phyloP scores from a whole-genome alignment of 1,139 yeast genomes.

The Blastobotrys ciferrii region DNA sequence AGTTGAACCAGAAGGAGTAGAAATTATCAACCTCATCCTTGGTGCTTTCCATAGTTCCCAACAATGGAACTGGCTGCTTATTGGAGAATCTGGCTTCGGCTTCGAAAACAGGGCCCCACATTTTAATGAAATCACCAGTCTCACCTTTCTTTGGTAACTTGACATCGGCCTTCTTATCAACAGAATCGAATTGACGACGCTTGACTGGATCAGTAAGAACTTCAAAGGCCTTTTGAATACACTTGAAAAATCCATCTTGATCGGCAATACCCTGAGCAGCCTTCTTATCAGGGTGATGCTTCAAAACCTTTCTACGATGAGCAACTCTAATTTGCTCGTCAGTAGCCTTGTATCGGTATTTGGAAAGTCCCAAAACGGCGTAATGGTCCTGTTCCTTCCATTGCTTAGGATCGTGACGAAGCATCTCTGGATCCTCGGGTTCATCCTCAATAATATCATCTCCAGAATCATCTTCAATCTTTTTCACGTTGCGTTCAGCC shows the following conservation, averaged over 20 bases:
- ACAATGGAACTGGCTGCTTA: conserved; percentile 79
- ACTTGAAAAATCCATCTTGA: conserved; percentile 97
- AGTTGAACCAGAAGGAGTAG: conserved; percentile 89
- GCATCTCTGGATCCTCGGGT: conserved; percentile 68
- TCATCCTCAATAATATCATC: conserved; percentile 79
- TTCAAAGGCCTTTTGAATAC: conserved; percentile 95
- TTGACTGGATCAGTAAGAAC: conserved; percentile 78
- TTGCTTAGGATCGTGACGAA: conserved; percentile 91
- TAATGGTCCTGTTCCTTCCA: conserved; percentile 97
- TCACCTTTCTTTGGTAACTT: conserved; percentile 63
- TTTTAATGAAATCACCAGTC: conserved; percentile 71
- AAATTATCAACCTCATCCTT: conserved; percentile 86
- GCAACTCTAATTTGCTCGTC: conserved; percentile 95
- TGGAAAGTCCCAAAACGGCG: conserved; percentile 91
- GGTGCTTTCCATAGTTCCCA: conserved; percentile 67
- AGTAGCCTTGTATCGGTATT: conserved; percentile 87
- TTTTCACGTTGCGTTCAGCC: conserved; percentile 83
- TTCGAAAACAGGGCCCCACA: conserved; percentile 90
- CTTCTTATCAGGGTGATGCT: conserved; percentile 98
- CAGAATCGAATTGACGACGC: conserved; percentile 94
- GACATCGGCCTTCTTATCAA: conserved; percentile 85
- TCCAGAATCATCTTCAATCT: conserved; percentile 64
- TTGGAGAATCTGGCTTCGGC: conserved; percentile 90
- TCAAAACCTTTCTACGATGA: conserved; percentile 93
- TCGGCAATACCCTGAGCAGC: conserved; percentile 86